Conservation (phyloP, 2,329 filamentous ascomycete species). For the Talaromyces rugulosus region DNA sequence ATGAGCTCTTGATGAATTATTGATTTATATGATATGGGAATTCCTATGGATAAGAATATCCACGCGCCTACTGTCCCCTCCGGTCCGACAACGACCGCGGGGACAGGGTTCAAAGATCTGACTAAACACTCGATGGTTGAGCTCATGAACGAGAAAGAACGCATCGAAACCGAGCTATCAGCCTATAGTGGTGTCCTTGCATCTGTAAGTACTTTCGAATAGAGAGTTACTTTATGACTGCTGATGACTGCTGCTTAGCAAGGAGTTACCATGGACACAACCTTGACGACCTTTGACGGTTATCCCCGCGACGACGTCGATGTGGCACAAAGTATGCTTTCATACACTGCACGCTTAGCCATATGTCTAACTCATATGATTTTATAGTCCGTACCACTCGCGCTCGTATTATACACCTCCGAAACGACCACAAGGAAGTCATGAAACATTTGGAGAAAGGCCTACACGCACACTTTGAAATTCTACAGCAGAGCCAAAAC, state of each 20-base stretch:
- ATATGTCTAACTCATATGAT: neutral
- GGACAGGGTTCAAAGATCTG: constrained; percentile 55
- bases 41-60: constrained; percentile 58
- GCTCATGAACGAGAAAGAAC: constrained; percentile 78
- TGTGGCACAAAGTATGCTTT: constrained; percentile 77
- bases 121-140: constrained; percentile 68
- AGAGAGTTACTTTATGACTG: neutral
- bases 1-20: constrained; percentile 12
- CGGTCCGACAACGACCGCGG: constrained; percentile 67
- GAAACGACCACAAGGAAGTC: constrained; percentile 88
- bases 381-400: constrained; percentile 80
- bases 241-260: constrained; percentile 56
- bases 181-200: constrained; percentile 82
- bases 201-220: constrained; percentile 56
- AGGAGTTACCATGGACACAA: constrained; percentile 86
- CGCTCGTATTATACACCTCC: constrained; percentile 79
- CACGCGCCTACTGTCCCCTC: constrained; percentile 71
- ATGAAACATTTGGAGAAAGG: constrained; percentile 80
- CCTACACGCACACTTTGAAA: constrained; percentile 88
- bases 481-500: constrained; percentile 52
- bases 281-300: constrained; percentile 80
- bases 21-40: constrained; percentile 42
- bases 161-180: constrained; percentile 79
- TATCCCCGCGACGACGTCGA: constrained; percentile 92
- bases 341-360: constrained; percentile 14